Percentiles rank a stretch among this genome's conserved stretches.
Conservation (phyloP, 2,329 filamentous ascomycete genomes). For the Grosmannia huntii region DNA sequence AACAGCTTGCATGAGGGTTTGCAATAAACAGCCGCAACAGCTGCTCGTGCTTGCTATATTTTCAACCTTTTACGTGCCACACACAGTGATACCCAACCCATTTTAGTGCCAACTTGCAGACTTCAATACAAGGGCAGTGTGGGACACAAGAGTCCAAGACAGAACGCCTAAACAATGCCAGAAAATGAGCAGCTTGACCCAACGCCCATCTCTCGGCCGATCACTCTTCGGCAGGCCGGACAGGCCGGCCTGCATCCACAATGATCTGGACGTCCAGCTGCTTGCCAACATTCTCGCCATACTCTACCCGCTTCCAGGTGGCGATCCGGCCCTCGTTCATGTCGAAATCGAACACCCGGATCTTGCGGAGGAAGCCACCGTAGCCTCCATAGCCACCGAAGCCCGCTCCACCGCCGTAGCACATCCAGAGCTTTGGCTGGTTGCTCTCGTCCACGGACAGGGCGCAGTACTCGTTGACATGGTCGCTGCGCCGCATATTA, state of each 20-base stretch:
- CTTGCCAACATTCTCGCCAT: conserved; percentile 39
- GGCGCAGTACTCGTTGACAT: conserved; percentile 93
- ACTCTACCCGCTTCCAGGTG: conserved; percentile 85
- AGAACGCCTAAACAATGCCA: conserved; percentile 9
- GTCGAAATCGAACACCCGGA: conserved; percentile 87
- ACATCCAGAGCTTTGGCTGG: conserved; percentile 84
- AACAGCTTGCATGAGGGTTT: not conserved
- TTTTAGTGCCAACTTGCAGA: not conserved
- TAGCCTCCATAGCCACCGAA: conserved; percentile 96
- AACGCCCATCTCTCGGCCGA: not conserved
- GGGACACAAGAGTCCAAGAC: not conserved
- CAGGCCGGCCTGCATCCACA: conserved; percentile 45
- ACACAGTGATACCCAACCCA: not conserved
- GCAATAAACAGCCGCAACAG: not conserved
- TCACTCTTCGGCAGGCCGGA: conserved; percentile 19
- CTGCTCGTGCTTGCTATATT: not conserved
- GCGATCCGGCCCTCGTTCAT: conserved; percentile 78
- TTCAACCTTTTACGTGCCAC: not conserved
- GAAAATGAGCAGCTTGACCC: not conserved
- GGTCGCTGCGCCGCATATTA: conserved; percentile 45
- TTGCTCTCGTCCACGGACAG: conserved; percentile 43
- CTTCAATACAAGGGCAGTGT: not conserved
- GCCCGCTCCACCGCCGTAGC: conserved; percentile 81
- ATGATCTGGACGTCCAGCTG: conserved; percentile 51
- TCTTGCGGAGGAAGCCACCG: conserved; percentile 66